These are phyloP conservation scores for Nemania bipapillata DNA, from an alignment of 2,329 filamentous ascomycete genomes.

Conservation along the genomic window DNA sequence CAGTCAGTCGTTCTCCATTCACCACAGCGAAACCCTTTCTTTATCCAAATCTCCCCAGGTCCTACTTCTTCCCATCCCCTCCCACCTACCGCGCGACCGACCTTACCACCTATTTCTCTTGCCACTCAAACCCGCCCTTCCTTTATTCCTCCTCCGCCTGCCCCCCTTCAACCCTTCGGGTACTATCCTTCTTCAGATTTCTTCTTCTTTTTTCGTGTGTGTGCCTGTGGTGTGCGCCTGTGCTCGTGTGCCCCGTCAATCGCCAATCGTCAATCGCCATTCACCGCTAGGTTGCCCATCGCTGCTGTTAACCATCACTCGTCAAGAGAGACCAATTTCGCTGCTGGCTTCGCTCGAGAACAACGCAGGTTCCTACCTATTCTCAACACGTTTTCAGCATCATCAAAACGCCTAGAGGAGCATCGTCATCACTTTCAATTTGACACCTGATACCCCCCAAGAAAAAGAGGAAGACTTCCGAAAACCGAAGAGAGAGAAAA, in stretches of 20 bases:
- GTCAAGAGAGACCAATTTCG: constrained; percentile 9
- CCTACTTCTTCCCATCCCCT: constrained; percentile 49
- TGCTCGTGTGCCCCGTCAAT: constrained; percentile 40
- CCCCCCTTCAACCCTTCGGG: constrained; percentile 51
- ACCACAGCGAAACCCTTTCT: constrained; percentile 33
- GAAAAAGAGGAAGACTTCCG: constrained; percentile 34
- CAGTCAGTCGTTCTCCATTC: constrained; percentile 16
- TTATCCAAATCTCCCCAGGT: constrained; percentile 36
- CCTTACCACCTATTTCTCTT: constrained; percentile 39
- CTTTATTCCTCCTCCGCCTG: constrained; percentile 49
- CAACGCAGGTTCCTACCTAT: constrained; percentile 24
- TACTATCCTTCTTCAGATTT: constrained; percentile 50
- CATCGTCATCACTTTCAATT: constrained; percentile 6
- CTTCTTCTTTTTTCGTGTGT: constrained; percentile 48
- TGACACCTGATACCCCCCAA: constrained; percentile 13
- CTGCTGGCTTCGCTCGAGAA: constrained; percentile 41
- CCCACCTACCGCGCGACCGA: constrained; percentile 40
- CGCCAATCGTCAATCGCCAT: constrained; percentile 30
- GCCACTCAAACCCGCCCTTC: constrained; percentile 50
- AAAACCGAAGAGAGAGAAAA: constrained; percentile 48
- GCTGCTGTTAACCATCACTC: constrained; percentile 42
- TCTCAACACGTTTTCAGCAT: constrained; percentile 27
- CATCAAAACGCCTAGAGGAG: constrained; percentile 36
- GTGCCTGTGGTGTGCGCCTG: constrained; percentile 41
- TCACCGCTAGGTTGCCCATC: constrained; percentile 45